Evolutionary conservation across 108 stramenopile genomes (phyloP), one percentile per base, ranked within the genome.

Genomic region (Pseudonitzschia delicatissima): DNA sequence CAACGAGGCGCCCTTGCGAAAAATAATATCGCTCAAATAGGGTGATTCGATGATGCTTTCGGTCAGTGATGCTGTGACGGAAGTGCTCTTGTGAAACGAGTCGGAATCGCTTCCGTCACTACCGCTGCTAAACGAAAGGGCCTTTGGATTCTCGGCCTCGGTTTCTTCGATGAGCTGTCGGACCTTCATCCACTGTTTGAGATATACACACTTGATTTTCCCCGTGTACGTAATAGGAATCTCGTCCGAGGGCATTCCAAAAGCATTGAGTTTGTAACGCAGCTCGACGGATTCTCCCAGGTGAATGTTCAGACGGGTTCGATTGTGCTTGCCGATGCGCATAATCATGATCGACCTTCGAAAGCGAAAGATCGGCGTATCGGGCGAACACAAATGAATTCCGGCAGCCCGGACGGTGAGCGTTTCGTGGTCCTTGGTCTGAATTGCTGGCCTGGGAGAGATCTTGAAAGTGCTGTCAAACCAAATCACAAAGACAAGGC

Each of bases 191-290:
- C 72, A 73, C 44, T 73, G 64, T n/a, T 39, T 57, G 9, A 39
- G 34, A 27, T 66, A 49, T 29, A 31, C 66, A 5, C 37, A 40
- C 36, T 66, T 72, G 18, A 72, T 57, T 8, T 39, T 45, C 2
- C 63, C 72, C 28, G 21, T 66, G 18, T 15, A 45, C 25, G 64
- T 48, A 2, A 59, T 28, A 18, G 72, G 72, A 45, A 73, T 60
- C 36, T 31, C 31, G 7, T 66, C 58, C 2, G 37, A 36, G 12
- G 72, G 72, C 13, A 73, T 73, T 12, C 72, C 72, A 66, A 45
- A 73, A 25, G 72, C 27, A 21, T 66, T 17, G 5, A 73, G 47
- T 26, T 25, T 27, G 48, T 63, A 63, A 11, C 50, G 12, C 13
- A 55, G 32, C 57, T 71, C 71, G 29, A 50, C 26, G 37, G 36